phyloP scores from a whole-genome alignment of 768 basidiomycete species.

The Rhodotorula graminis region DNA sequence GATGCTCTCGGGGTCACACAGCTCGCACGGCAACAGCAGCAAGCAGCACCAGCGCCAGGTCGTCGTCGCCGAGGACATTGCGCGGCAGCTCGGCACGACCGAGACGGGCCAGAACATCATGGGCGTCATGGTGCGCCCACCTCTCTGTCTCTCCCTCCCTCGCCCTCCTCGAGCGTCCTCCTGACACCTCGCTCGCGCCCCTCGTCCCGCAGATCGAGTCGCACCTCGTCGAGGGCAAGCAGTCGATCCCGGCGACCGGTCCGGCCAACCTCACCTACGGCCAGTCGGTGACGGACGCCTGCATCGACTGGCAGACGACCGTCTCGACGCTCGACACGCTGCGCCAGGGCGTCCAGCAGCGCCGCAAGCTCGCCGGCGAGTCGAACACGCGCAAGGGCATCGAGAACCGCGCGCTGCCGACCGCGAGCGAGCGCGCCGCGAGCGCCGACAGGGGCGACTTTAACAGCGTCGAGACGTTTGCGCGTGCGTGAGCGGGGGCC shows the following conservation, averaged over 20 bases:
- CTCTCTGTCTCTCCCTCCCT: conserved; percentile 33
- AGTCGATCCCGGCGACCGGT: conserved; percentile 71
- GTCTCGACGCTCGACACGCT: conserved; percentile 74
- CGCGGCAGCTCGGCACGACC: conserved; percentile 45
- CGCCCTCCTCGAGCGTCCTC: background rate
- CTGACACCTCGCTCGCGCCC: background rate
- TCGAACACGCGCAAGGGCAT: background rate
- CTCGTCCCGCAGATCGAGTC: conserved; percentile 12
- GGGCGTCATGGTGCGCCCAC: conserved; percentile 92
- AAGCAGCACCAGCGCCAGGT: conserved; percentile 87
- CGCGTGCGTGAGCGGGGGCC: background rate
- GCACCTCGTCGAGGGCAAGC: conserved; percentile 56
- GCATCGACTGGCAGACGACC: conserved; percentile 84
- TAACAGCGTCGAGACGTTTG: conserved; percentile 30
- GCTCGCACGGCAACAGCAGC: conserved; percentile 90
- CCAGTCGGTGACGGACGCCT: conserved; percentile 72
- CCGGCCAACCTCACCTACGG: conserved; percentile 72
- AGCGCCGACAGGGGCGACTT: conserved; percentile 26
- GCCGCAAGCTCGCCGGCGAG: conserved; percentile 47
- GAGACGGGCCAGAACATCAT: conserved; percentile 65
- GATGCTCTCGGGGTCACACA: conserved; percentile 44
- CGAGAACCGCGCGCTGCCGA: conserved; percentile 23
- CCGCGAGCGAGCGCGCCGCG: conserved; percentile 13
- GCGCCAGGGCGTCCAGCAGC: conserved; percentile 77
- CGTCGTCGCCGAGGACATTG: conserved; percentile 84